Evolutionary conservation across 129 eudicot genomes (phyloP), one percentile per base, ranked within the genome.

Genomic region (Ambrosia trifida): DNA sequence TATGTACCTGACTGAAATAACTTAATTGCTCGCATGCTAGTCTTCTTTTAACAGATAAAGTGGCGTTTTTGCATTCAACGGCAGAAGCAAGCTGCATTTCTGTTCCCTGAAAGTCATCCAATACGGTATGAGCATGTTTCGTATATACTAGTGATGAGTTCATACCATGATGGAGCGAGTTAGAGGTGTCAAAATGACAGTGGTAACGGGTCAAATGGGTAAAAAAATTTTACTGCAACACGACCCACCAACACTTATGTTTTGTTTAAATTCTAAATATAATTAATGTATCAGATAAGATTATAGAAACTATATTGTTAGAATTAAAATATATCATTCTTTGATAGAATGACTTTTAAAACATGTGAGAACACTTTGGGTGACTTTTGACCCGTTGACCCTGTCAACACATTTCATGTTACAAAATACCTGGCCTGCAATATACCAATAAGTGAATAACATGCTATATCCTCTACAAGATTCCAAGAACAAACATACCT

Each of bases 1-100:
- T 14, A 12, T n/a, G 44, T 82, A 88, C 97, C 93, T 83, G 96
- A 14, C 86, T 82, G 32, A 69, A 86, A 65, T 72, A 95, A 73
- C 86, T 90, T 51, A 85, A 67, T 70, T 80, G 89, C 80, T 95
- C 99, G 61, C 99, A 95, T 40, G 99, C 97, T 70, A 95, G 76
- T 78, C 99, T 86, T 85, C 99, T 84, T 73, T 90, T 90, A 14
- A 95, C 99, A 2, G 99, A 83, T 76, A 84, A 78, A 68, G 96
- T 87, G 19, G 96, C 99, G 65, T 85, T 95, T 76, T 79, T 85
- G 77, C 92, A 76, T 74, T 81, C 91, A 30, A 95, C 82, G 57
- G 99, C 99, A 9, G 90, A 69, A 64, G 94, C 89, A 62, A 95
- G 94, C 88, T 95, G 99, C 85, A 90, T 64, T 81, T 87, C 99